Evolutionary conservation across 2,329 filamentous ascomycete species (phyloP), one percentile per base, ranked within the genome.

Genomic region (Aspergillus felis): DNA sequence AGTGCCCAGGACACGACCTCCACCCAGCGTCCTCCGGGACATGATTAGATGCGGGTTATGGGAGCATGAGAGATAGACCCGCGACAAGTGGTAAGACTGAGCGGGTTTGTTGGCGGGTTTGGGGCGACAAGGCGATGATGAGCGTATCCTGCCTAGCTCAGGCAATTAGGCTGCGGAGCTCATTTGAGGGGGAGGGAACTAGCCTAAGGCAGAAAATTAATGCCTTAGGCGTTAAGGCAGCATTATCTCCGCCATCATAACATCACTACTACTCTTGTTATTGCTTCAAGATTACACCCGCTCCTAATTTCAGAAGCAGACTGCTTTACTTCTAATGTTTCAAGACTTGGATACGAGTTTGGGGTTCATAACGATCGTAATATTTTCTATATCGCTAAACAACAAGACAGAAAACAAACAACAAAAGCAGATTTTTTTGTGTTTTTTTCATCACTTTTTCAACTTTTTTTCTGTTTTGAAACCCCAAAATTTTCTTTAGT

Each of bases 1-100:
- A 78, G 84, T 95, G 69, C 93, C 93, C 68, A 97, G 81, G 71
- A 97, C 87, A 79, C 93, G 87, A 74, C 93, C 93, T 77, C 93
- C 92, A 76, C 93, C 93, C 74, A 97, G 84, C 81, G 89, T 92
- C 80, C 90, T 87, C 75, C 84, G 84, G 68, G 91, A 89, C 91
- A 96, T 96, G 74, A 50, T 67, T 60, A 58, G 35, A 58, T 50
- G 46, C 22, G 29, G 52, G 68, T 76, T 74, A 77, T 66, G 64
- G 66, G 64, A 66, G 66, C 71, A 74, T 74, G 74, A 62, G 67
- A 68, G 65, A 57, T 47, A 55, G 64, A 53, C 55, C 65, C 63
- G 61, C 62, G 54, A 57, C 48, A 46, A 56, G 60, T 53, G 57
- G 55, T 47, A 50, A 50, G 50, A 50, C 28, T 27, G 35, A 22